Evolutionary conservation across 176 grass and related monocot genomes (phyloP).

Genomic region (Urochloa ruziziensis): DNA sequence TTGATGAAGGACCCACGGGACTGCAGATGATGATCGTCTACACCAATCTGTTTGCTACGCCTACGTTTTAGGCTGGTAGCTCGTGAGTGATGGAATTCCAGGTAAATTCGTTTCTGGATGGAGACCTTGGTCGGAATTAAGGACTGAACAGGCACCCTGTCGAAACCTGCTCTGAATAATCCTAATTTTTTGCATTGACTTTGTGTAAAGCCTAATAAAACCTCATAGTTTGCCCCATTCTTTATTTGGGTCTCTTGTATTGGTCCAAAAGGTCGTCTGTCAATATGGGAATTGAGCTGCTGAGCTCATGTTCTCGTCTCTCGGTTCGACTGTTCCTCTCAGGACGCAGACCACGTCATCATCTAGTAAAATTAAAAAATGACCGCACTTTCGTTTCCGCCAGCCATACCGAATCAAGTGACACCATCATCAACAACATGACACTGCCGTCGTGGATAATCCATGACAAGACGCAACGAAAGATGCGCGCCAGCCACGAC

Average conservation of each 20-base stretch:
- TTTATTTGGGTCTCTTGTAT: background rate
- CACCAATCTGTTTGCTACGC: background rate
- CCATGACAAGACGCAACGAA: background rate
- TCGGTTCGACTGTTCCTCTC: background rate
- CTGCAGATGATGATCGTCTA: background rate
- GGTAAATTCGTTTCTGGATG: background rate
- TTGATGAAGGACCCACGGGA: background rate
- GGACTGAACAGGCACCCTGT: background rate
- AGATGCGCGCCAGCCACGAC: background rate
- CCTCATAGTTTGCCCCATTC: background rate
- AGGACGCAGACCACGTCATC: background rate
- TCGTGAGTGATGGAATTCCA: background rate
- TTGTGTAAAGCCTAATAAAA: background rate
- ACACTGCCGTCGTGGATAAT: background rate
- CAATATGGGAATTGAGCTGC: background rate
- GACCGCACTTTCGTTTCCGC: background rate
- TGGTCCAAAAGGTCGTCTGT: background rate
- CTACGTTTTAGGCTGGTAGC: background rate
- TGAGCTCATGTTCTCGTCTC: background rate
- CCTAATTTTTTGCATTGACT: background rate
- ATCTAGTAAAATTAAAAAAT: slow-evolving; percentile 16
- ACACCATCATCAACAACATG: background rate
- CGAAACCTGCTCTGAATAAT: background rate
- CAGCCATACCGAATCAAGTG: background rate
- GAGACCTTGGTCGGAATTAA: background rate